These are phyloP conservation scores for Parafenestella ontariensis DNA, from an alignment of 2,329 filamentous ascomycete genomes.

Conservation along the genomic window DNA sequence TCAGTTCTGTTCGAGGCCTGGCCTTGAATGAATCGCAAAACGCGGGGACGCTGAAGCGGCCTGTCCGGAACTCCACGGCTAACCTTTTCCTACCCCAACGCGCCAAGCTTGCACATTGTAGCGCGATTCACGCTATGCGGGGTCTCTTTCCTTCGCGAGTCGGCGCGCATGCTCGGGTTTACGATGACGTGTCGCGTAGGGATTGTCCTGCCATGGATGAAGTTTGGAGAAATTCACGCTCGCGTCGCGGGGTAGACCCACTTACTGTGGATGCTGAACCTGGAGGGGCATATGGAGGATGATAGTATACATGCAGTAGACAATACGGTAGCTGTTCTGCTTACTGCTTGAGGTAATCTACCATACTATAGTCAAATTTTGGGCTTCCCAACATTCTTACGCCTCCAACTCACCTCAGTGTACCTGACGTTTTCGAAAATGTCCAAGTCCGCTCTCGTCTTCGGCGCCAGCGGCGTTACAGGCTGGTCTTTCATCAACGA, in stretches of 20 bases:
- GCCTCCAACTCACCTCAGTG: background rate
- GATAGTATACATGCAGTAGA: background rate
- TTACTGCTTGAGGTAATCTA: no score
- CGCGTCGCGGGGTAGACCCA: background rate
- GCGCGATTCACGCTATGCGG: background rate
- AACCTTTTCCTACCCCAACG: background rate
- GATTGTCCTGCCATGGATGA: background rate
- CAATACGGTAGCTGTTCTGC: no score
- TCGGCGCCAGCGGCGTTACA: conserved; percentile 53
- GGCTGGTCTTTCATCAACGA: conserved; percentile 55
- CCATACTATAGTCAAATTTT: no score
- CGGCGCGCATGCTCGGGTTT: background rate
- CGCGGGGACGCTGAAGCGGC: background rate
- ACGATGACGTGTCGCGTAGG: background rate
- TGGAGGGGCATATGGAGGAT: no score
- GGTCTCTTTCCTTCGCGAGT: background rate
- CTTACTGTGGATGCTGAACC: no score
- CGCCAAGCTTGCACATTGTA: background rate
- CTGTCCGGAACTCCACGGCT: background rate
- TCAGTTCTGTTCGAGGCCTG: background rate
- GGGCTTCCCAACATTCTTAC: background rate
- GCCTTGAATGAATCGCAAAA: background rate
- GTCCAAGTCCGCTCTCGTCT: conserved; percentile 51
- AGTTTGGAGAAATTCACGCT: conserved; percentile 2
- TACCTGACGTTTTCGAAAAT: conserved; percentile 16